Evolutionary conservation across 2,329 filamentous ascomycete species (phyloP).

Genomic region (Rutstroemia sp.): DNA sequence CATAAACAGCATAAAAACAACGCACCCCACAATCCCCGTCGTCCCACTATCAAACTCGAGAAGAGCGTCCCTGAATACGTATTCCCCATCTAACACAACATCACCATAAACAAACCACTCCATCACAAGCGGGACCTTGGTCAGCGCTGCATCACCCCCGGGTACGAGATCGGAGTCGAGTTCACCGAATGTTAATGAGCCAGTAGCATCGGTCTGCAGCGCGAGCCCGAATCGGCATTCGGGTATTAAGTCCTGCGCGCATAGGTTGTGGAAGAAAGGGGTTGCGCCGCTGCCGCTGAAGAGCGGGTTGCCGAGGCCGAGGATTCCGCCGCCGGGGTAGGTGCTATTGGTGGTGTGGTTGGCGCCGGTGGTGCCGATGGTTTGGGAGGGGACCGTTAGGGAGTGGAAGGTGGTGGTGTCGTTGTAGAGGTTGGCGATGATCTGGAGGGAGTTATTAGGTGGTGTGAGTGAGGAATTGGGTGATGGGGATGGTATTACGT

Average conservation of each 20-base stretch:
- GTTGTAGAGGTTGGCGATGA: conserved; percentile 6
- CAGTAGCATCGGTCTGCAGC: background rate
- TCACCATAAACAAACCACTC: conserved; percentile 5
- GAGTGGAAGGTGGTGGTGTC: background rate
- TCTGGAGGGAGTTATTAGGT: background rate
- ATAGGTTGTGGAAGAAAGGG: conserved; percentile 8
- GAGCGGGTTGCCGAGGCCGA: background rate
- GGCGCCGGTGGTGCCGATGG: background rate
- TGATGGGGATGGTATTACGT: background rate
- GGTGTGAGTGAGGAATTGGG: background rate
- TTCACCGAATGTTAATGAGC: background rate
- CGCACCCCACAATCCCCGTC: conserved; percentile 8
- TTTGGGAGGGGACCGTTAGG: background rate
- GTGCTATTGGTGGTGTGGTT: background rate
- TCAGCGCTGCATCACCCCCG: background rate
- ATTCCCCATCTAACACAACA: conserved; percentile 8
- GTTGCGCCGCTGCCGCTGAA: conserved; percentile 1
- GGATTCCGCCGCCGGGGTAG: background rate
- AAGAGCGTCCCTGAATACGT: background rate
- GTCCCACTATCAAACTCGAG: conserved; percentile 13
- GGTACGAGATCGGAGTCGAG: background rate
- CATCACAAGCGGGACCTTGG: background rate
- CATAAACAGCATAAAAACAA: background rate
- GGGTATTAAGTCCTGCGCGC: background rate
- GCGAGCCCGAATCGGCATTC: conserved; percentile 9